phyloP scores from a whole-genome alignment of 2,329 filamentous ascomycete genomes.

The Shiraia bambusicola region DNA sequence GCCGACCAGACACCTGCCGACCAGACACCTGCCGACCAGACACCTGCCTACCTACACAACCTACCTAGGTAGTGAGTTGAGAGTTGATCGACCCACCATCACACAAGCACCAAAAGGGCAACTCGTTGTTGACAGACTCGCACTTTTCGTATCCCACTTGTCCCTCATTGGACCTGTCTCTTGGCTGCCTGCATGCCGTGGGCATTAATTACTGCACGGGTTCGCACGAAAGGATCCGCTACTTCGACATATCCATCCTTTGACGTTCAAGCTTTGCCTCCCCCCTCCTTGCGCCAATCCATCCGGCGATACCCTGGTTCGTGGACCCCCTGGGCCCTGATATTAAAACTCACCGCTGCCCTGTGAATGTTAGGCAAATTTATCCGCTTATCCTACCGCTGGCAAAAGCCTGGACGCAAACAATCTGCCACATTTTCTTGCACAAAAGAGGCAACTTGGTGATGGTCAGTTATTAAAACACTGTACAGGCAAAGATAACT shows the following conservation, averaged over 20 bases:
- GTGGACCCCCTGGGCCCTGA: neutral
- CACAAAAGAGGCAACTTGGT: constrained; percentile 6
- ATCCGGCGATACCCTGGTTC: neutral
- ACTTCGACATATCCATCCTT: neutral
- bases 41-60: too few species aligned
- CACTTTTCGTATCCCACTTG: neutral
- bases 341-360: neutral
- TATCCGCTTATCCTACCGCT: constrained; percentile 1
- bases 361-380: neutral
- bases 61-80: too few species aligned
- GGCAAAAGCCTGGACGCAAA: neutral
- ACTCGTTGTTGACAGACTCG: neutral
- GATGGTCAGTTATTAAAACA: constrained; percentile 1
- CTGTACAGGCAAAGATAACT: neutral
- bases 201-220: constrained; percentile 4
- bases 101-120: neutral
- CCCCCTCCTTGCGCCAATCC: neutral
- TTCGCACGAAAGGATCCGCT: neutral
- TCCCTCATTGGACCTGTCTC: constrained; percentile 22
- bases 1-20: too few species aligned
- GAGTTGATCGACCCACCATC: constrained; percentile 1
- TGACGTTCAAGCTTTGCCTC: neutral
- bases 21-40: too few species aligned
- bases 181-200: constrained; percentile 9
- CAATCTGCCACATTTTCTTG: neutral